Conservation (phyloP, 768 basidiomycete species). For the Leucosporidium scottii region DNA sequence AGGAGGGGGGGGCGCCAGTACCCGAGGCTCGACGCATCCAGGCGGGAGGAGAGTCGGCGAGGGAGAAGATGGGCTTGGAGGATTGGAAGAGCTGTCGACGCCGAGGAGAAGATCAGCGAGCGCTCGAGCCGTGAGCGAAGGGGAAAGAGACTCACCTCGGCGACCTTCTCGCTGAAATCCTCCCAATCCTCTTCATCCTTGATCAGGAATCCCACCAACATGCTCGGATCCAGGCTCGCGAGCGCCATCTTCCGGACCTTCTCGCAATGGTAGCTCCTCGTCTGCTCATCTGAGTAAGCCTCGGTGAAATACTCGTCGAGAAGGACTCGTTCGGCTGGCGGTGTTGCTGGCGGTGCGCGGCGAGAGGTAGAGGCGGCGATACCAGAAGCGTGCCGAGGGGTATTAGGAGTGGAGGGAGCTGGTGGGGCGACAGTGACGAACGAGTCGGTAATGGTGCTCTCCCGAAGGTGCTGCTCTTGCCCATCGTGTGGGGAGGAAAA, state of each 20-base stretch:
- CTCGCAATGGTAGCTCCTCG: conserved; percentile 94
- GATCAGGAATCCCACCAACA: conserved; percentile 89
- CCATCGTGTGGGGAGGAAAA: not conserved
- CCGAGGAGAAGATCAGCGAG: not conserved
- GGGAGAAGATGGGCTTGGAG: conserved; percentile 66
- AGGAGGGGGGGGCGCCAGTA: not conserved
- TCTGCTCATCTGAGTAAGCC: conserved; percentile 64
- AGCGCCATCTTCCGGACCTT: conserved; percentile 90
- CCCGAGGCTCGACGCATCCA: conserved; percentile 49
- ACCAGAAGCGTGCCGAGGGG: conserved; percentile 44
- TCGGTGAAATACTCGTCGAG: conserved; percentile 50
- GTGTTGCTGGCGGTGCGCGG: conserved; percentile 36
- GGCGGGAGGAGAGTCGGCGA: conserved; percentile 77
- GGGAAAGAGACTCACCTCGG: conserved; percentile 50
- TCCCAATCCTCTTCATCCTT: conserved; percentile 76
- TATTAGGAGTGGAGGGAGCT: conserved; percentile 3
- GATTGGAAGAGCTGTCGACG: conserved; percentile 45
- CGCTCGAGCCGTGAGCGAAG: not conserved
- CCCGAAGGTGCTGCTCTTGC: not conserved
- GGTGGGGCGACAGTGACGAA: conserved; percentile 40
- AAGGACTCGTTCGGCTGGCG: conserved; percentile 40
- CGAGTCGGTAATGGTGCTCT: conserved; percentile 8
- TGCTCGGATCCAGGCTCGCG: conserved; percentile 84
- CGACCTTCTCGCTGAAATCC: conserved; percentile 66
- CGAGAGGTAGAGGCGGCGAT: conserved; percentile 38